Conservation (phyloP, 1,139 yeast species). For the Nakaseomyces delphensis region DNA sequence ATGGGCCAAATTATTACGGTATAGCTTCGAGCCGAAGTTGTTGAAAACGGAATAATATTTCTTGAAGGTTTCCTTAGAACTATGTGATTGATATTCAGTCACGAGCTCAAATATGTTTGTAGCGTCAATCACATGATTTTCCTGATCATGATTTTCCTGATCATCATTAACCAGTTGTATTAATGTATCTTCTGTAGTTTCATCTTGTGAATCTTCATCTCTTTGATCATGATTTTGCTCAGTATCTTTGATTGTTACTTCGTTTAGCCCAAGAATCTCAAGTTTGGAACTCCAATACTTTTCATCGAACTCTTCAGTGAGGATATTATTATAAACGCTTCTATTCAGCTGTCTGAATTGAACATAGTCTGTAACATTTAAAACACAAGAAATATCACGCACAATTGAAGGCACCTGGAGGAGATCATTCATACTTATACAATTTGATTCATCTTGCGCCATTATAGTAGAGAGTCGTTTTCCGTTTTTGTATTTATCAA, state of each 20-base stretch:
- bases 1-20: slow-evolving; percentile 18
- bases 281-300: slow-evolving; percentile 47
- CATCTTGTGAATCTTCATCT: slow-evolving; percentile 13
- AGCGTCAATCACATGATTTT: slow-evolving; percentile 32
- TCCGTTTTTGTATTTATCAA: neutral
- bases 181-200: neutral
- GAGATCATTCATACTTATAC: slow-evolving; percentile 19
- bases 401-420: slow-evolving; percentile 25
- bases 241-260: neutral
- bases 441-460: neutral
- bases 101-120: slow-evolving; percentile 24
- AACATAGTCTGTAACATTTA: slow-evolving; percentile 29
- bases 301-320: slow-evolving; percentile 30
- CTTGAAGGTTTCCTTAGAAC: slow-evolving; percentile 15
- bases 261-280: slow-evolving; percentile 36
- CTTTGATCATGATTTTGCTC: slow-evolving; percentile 32
- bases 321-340: slow-evolving; percentile 32
- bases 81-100: slow-evolving; percentile 11
- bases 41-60: slow-evolving; percentile 17
- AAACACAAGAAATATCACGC: slow-evolving; percentile 17
- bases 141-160: slow-evolving; percentile 35
- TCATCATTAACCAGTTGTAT: slow-evolving; percentile 29
- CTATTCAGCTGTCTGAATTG: slow-evolving; percentile 26
- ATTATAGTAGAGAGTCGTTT: neutral
- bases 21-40: slow-evolving; percentile 20